phyloP scores from a whole-genome alignment of 257 asterid species.

The Plantago ovata region DNA sequence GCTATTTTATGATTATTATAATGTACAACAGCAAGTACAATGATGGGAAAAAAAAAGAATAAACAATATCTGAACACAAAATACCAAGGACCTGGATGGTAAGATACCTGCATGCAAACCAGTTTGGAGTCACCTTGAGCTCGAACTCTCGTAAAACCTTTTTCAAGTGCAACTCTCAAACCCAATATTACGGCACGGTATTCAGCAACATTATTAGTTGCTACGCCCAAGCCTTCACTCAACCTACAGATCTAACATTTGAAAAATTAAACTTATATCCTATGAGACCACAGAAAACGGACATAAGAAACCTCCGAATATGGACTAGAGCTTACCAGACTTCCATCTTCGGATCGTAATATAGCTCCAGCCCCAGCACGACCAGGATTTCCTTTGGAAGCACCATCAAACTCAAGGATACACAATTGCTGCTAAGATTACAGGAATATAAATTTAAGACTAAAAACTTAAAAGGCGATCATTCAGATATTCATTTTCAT shows the following conservation, averaged over 20 bases:
- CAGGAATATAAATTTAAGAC: constrained; percentile 17
- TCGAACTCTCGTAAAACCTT: constrained; percentile 82
- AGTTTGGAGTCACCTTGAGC: constrained; percentile 98
- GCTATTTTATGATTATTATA: too few species aligned
- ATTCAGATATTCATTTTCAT: constrained; percentile 10
- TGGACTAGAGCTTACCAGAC: constrained; percentile 40
- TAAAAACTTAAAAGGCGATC: constrained; percentile 7
- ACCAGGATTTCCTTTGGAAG: constrained; percentile 98
- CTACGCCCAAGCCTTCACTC: constrained; percentile 93
- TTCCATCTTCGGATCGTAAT: constrained; percentile 87
- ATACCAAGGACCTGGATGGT: neutral
- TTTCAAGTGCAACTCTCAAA: constrained; percentile 65
- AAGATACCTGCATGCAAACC: constrained; percentile 94
- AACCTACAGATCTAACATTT: constrained; percentile 51
- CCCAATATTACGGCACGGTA: constrained; percentile 93
- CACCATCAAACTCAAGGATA: constrained; percentile 90
- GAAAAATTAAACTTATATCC: constrained; percentile 19
- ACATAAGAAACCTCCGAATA: constrained; percentile 1
- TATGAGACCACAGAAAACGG: constrained; percentile 5
- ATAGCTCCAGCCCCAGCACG: constrained; percentile 97
- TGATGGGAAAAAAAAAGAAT: too few species aligned
- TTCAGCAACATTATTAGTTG: constrained; percentile 93
- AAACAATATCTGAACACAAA: neutral
- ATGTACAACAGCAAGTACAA: too few species aligned
- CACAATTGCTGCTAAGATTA: constrained; percentile 59